Evolutionary conservation across 352 stramenopile genomes (phyloP), one percentile per base, ranked within the genome.

Genomic region (Phytopythium helicoides): DNA sequence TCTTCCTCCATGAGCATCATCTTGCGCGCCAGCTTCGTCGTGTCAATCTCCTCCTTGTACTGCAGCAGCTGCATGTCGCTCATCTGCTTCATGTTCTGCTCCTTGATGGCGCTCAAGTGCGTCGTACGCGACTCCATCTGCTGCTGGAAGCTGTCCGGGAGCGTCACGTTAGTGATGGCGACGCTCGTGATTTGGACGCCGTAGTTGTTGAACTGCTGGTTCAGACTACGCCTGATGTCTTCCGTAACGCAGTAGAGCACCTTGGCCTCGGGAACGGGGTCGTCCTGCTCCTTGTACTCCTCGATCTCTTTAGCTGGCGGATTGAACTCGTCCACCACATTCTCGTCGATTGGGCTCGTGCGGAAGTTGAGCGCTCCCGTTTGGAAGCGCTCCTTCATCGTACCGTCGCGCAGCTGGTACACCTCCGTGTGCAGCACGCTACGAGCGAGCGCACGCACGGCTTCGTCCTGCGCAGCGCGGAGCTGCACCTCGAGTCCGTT

Each of bases 401-500:
- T 86, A 4, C 73, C 77, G 18, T 85, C 76, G 19, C 71, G 73
- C 9, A 86, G 60, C 45, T 75, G 61, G 60, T 94, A 89, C 21
- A 91, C 81, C 56, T 89, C 74, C 0, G 77, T 88, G 64, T 94
- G 88, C 58, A 87, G 61, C 21, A 96, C 80, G 47, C 74, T 92
- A 18, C 86, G 81, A 5, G 83, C 86, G 15, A 97, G 60, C 1
- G 65, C 82, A 8, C 86, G 66, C 22, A 95, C 78, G 11, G 83
- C 86, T 63, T 95, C 77, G 55, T 91, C 86, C 54, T 94, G 76
- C 1, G 85, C 85, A 8, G 82, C 81, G 6, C 74, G 74, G 2
- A 97, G 70, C 61, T 95, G 88, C 26, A 87, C 72, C 46, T 95
- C 83, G n/a, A 97, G 74, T 5, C 86, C 85, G 47, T 86, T 81